phyloP scores from a whole-genome alignment of 1,139 yeast genomes.

The Blastobotrys proliferans region DNA sequence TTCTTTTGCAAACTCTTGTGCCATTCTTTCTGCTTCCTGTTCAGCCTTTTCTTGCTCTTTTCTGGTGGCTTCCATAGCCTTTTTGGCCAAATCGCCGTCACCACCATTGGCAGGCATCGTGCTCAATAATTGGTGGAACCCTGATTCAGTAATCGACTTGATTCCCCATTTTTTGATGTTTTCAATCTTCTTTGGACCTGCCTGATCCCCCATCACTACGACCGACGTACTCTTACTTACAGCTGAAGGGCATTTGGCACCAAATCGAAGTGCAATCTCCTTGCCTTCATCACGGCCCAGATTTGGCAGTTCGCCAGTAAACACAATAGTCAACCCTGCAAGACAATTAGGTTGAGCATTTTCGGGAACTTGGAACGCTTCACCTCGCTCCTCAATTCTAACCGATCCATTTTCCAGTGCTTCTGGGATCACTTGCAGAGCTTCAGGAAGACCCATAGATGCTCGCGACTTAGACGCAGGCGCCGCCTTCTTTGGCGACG shows the following conservation, averaged over 20 bases:
- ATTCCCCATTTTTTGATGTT: conserved; percentile 68
- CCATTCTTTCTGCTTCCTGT: conserved; percentile 46
- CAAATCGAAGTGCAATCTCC: conserved; percentile 73
- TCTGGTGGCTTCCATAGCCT: conserved; percentile 64
- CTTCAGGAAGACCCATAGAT: conserved; percentile 45
- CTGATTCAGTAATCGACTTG: conserved; percentile 83
- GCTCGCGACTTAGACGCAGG: background rate
- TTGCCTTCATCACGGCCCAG: conserved; percentile 76
- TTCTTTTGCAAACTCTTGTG: conserved; percentile 34
- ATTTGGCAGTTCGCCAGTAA: conserved; percentile 84
- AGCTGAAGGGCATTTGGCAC: conserved; percentile 90
- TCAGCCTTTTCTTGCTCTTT: conserved; percentile 55
- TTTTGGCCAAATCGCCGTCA: conserved; percentile 66
- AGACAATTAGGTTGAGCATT: conserved; percentile 83
- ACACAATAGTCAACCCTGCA: conserved; percentile 83
- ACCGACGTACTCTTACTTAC: conserved; percentile 81
- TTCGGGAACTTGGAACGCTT: conserved; percentile 51
- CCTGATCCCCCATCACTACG: conserved; percentile 91
- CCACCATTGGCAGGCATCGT: conserved; percentile 96
- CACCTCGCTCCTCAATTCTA: background rate
- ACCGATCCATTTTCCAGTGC: conserved; percentile 48
- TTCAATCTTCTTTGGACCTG: conserved; percentile 92
- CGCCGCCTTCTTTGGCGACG: background rate
- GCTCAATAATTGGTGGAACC: conserved; percentile 66
- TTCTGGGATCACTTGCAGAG: conserved; percentile 61